phyloP scores from a whole-genome alignment of 768 basidiomycete species.

The Agaricus blazei region DNA sequence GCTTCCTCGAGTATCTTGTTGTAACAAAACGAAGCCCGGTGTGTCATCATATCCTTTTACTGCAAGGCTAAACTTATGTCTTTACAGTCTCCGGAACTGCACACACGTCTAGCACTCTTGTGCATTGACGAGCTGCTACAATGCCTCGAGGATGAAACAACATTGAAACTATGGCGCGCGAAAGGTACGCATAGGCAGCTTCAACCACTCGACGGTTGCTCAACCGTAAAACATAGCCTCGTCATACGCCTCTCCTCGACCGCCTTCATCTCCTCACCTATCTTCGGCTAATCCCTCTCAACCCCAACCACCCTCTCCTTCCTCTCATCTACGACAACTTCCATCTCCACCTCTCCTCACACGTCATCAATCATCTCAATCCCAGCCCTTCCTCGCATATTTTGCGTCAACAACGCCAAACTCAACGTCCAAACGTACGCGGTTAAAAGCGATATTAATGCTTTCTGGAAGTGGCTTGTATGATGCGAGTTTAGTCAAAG shows the following conservation, averaged over 20 bases:
- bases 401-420: slow-evolving; percentile 82
- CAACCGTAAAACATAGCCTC: slow-evolving; percentile 28
- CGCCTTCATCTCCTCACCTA: neutral
- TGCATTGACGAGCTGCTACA: slow-evolving; percentile 52
- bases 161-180: slow-evolving; percentile 64
- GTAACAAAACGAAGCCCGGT: slow-evolving; percentile 62
- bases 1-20: slow-evolving; percentile 79
- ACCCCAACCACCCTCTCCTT: slow-evolving; percentile 47
- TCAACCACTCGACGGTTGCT: neutral
- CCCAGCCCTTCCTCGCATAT: slow-evolving; percentile 60
- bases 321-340: slow-evolving; percentile 15
- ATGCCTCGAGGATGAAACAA: slow-evolving; percentile 46
- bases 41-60: slow-evolving; percentile 13
- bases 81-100: slow-evolving; percentile 53
- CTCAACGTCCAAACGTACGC: slow-evolving; percentile 63
- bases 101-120: slow-evolving; percentile 56
- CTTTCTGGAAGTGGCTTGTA: slow-evolving; percentile 74
- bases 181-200: slow-evolving; percentile 41
- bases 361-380: neutral
- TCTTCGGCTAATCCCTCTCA: slow-evolving; percentile 10
- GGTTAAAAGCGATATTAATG: slow-evolving; percentile 75
- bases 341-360: slow-evolving; percentile 19
- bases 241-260: slow-evolving; percentile 42
- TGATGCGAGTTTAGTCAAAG: slow-evolving; percentile 44
- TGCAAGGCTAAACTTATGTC: neutral